Conservation (phyloP, 169 alveolate genomes). For the Plasmodium adleri region DNA sequence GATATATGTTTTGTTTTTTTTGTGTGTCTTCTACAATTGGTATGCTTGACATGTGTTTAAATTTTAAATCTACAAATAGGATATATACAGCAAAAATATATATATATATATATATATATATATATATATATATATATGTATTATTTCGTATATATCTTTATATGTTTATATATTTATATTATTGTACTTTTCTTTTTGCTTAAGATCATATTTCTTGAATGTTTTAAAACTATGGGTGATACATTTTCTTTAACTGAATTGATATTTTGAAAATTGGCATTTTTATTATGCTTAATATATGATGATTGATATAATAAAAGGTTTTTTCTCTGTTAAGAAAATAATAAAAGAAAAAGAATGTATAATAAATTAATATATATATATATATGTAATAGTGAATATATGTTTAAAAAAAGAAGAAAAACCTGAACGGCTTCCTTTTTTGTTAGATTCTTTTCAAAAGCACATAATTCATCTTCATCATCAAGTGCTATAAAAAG, state of each 20-base stretch:
- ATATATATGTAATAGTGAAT: not conserved
- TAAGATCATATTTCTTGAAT: slow-evolving; percentile 64
- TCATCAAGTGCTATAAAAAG: not conserved
- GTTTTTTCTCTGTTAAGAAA: not conserved
- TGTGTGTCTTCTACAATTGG: too few species aligned
- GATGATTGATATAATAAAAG: not conserved
- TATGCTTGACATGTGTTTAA: too few species aligned
- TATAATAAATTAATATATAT: not conserved
- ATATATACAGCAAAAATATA: not conserved
- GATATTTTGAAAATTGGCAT: slow-evolving; percentile 3
- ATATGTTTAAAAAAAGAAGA: not conserved
- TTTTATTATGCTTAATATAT: not conserved
- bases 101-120: not conserved
- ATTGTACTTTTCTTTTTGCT: slow-evolving; percentile 60
- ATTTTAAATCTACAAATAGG: too few species aligned
- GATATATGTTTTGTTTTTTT: too few species aligned
- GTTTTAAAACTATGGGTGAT: slow-evolving; percentile 31
- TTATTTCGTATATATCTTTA: too few species aligned
- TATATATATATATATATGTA: not conserved
- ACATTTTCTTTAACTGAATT: slow-evolving; percentile 4
- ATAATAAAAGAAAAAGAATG: not conserved
- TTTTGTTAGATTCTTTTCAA: slow-evolving; percentile 7
- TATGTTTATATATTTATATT: not conserved
- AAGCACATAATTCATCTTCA: slow-evolving; percentile 6
- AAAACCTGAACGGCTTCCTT: slow-evolving; percentile 40